Evolutionary conservation across 2,329 filamentous ascomycete genomes (phyloP).

Genomic region (Aureobasidium namibiae): DNA sequence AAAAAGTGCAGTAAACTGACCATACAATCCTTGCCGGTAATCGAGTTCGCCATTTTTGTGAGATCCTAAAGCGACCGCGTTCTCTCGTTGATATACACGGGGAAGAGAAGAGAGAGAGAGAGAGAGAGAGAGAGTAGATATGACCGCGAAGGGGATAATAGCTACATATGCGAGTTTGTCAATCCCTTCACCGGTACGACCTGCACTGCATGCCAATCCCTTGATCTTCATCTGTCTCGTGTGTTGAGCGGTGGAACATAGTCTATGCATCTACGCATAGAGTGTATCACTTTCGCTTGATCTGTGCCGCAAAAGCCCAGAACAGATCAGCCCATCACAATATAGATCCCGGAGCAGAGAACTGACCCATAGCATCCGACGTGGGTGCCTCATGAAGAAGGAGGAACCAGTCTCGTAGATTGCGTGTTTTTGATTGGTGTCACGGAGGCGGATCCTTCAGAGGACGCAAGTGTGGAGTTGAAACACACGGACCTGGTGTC

Average conservation of each 20-base stretch:
- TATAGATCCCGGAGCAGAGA: no score
- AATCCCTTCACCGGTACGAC: neutral
- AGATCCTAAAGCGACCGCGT: no score
- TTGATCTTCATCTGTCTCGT: no score
- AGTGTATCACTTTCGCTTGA: neutral
- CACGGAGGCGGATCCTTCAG: neutral
- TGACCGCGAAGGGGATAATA: no score
- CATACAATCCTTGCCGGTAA: constrained; percentile 14
- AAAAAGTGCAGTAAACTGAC: constrained; percentile 1
- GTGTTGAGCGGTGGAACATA: neutral
- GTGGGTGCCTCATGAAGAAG: no score
- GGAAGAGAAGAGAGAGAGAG: neutral
- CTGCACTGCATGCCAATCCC: neutral
- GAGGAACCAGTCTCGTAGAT: neutral
- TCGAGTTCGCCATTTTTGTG: constrained; percentile 11
- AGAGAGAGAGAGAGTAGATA: neutral
- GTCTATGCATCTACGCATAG: neutral
- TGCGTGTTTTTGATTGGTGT: neutral
- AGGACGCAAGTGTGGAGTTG: neutral
- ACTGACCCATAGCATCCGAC: no score
- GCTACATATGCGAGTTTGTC: neutral
- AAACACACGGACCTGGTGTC: neutral
- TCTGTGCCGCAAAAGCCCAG: neutral
- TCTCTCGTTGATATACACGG: no score
- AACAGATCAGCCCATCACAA: no score